Conservation (phyloP, 1,284 basidiomycete genomes). For the Ustilago crameri region DNA sequence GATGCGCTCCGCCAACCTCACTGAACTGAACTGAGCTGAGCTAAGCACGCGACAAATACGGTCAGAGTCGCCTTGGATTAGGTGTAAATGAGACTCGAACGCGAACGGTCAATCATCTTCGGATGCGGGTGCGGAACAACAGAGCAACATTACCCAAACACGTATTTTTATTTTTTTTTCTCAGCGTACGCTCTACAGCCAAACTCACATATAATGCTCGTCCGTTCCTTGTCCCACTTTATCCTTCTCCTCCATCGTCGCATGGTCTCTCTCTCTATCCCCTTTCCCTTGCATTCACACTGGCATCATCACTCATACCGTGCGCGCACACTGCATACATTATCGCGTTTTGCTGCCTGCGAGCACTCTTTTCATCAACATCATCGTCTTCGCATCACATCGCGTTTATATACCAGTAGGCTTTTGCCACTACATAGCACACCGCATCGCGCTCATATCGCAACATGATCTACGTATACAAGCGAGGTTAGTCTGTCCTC, state of each 20-base stretch:
- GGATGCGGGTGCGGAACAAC: neutral
- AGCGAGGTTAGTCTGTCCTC: conserved; percentile 58
- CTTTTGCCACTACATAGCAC: conserved; percentile 14
- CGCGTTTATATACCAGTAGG: conserved; percentile 12
- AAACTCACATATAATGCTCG: conserved; percentile 39
- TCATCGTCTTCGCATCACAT: conserved; percentile 10
- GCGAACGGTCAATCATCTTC: conserved; percentile 25
- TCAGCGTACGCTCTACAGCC: conserved; percentile 5
- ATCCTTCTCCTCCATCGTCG: conserved; percentile 43
- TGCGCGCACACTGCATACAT: conserved; percentile 15
- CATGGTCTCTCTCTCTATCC: conserved; percentile 14
- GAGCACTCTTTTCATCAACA: conserved; percentile 11
- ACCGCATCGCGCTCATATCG: conserved; percentile 10
- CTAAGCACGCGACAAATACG: neutral
- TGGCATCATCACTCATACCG: conserved; percentile 8
- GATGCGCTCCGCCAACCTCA: too few species aligned
- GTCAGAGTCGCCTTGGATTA: conserved; percentile 7
- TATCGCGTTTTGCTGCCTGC: neutral
- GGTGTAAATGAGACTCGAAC: conserved; percentile 11
- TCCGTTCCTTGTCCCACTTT: conserved; percentile 4
- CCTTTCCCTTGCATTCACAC: neutral
- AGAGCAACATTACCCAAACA: conserved; percentile 29
- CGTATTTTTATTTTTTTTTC: conserved; percentile 17
- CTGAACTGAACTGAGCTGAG: neutral
- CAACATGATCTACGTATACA: conserved; percentile 67